Conservation (phyloP, 2,329 filamentous ascomycete species). For the Arthrobotrys sinensis region DNA sequence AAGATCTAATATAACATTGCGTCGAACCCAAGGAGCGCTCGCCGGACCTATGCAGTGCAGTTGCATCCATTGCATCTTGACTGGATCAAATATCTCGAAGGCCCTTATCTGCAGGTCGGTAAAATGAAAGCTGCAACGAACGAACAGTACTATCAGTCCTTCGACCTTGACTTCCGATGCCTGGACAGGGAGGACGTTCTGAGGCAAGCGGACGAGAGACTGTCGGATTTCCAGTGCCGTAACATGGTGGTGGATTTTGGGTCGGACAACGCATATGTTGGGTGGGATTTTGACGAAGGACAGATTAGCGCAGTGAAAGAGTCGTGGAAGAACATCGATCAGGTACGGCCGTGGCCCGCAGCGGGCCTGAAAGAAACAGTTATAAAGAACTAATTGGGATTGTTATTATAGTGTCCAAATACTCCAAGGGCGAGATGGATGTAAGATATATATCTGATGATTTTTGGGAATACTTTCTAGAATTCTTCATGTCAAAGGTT, state of each 20-base stretch:
- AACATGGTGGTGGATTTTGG: slow-evolving; percentile 59
- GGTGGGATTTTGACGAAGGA: slow-evolving; percentile 44
- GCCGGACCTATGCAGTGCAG: not conserved
- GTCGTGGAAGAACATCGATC: slow-evolving; percentile 35
- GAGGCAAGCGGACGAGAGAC: slow-evolving; percentile 39
- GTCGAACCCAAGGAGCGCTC: too few relatives aligned
- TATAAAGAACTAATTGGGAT: not conserved
- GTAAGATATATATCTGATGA: slow-evolving; percentile 18
- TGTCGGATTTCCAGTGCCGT: slow-evolving; percentile 42
- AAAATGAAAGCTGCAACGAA: slow-evolving; percentile 22
- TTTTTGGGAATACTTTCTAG: not conserved
- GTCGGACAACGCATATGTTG: slow-evolving; percentile 44
- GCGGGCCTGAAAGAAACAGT: not conserved
- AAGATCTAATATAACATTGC: not conserved
- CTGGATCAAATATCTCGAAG: not conserved
- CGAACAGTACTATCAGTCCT: slow-evolving; percentile 37
- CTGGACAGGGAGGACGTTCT: slow-evolving; percentile 46
- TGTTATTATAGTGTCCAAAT: slow-evolving; percentile 26
- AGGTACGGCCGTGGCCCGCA: slow-evolving; percentile 14
- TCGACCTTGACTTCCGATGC: slow-evolving; percentile 41
- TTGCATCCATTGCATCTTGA: not conserved
- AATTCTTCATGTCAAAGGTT: not conserved
- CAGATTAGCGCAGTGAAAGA: slow-evolving; percentile 36
- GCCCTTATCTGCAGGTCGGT: not conserved
- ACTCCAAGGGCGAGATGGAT: slow-evolving; percentile 43